phyloP scores from a whole-genome alignment of 208 protist genomes.

The Crithidia fasciculata region DNA sequence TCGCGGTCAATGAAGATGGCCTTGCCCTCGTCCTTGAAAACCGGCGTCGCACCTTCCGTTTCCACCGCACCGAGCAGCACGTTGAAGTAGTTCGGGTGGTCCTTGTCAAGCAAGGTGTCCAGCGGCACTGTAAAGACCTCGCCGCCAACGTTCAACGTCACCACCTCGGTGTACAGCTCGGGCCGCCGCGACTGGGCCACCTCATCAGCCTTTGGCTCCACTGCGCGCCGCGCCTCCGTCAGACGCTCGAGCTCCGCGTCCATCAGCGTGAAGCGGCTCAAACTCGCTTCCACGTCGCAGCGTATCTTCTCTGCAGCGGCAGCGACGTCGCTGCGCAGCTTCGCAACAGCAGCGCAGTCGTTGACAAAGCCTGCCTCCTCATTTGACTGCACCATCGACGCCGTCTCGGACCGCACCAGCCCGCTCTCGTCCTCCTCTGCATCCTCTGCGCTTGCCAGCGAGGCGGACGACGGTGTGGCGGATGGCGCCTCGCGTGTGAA shows the following conservation, averaged over 20 bases:
- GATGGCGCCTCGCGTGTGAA: slow-evolving; percentile 17
- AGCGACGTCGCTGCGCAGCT: slow-evolving; percentile 18
- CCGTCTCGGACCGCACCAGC: slow-evolving; percentile 17
- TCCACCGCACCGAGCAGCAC: slow-evolving; percentile 31
- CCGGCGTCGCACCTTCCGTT: slow-evolving; percentile 12
- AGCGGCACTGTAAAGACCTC: slow-evolving; percentile 78
- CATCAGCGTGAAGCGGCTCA: slow-evolving; percentile 23
- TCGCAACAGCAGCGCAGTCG: slow-evolving; percentile 20
- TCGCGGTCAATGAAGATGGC: slow-evolving; percentile 90
- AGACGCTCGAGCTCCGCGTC: slow-evolving; percentile 30
- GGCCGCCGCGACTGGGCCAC: slow-evolving; percentile 15
- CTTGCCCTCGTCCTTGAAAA: slow-evolving; percentile 59
- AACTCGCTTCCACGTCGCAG: slow-evolving; percentile 19
- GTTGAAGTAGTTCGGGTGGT: slow-evolving; percentile 43
- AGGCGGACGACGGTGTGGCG: slow-evolving; percentile 6
- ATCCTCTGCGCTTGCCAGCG: slow-evolving; percentile 2
- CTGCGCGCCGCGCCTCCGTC: slow-evolving; percentile 16
- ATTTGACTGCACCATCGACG: background rate
- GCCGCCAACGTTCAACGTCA: slow-evolving; percentile 84
- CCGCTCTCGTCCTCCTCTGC: slow-evolving; percentile 11
- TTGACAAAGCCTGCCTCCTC: slow-evolving; percentile 14
- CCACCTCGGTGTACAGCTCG: slow-evolving; percentile 26
- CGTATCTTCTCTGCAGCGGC: slow-evolving; percentile 29
- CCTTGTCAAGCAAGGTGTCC: slow-evolving; percentile 51
- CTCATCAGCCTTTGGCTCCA: slow-evolving; percentile 31